Evolutionary conservation across 2,329 filamentous ascomycete genomes (phyloP), one percentile per base, ranked within the genome.

Genomic region (Nothomitra cinnamomea): DNA sequence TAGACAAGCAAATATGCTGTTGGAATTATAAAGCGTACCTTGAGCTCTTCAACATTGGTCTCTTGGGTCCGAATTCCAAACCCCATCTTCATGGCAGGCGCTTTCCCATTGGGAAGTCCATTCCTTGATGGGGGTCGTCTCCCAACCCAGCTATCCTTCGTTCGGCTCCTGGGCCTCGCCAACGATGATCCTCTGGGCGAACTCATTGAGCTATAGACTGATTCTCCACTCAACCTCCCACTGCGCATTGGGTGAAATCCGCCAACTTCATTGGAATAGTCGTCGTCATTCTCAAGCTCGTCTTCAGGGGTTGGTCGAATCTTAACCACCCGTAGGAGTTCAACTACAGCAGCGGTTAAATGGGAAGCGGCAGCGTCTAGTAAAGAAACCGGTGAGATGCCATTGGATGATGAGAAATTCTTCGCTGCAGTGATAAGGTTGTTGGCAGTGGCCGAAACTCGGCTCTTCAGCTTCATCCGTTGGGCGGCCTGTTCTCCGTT

Each of bases 391-490:
- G 92, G 92, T 1, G 87, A 90, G 32, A 98, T 77, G 28, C 92
- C 92, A 19, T 79, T 81, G 0, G 87, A 82, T 10, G 79, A 77
- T 35, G 85, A 83, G 66, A 92, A 95, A 63, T 95, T 95, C 70
- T 94, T 95, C 35, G 87, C 84, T 1, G 90, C 87, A 1, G 90
- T 96, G 62, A 96, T 95, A 55, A 98, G 74, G 63, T 90, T 92
- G 72, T 96, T 96, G 50, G 92, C 89, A 1, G 90, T 94, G 1
- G 84, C 83, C n/a, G 88, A 94, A 2, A 96, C 84, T 55, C 83
- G 83, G 51, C 79, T 77, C 67, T 87, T 94, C 56, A 94, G 75
- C 65, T 83, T 87, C 25, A 24, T 54, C 58, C 80, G 79, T 57
- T 82, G 72, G 58, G 79, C 76, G 38, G 70, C 66, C 25, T 72